Conservation (phyloP, 78 protist genomes). For the Dictyostelium firmibasis region DNA sequence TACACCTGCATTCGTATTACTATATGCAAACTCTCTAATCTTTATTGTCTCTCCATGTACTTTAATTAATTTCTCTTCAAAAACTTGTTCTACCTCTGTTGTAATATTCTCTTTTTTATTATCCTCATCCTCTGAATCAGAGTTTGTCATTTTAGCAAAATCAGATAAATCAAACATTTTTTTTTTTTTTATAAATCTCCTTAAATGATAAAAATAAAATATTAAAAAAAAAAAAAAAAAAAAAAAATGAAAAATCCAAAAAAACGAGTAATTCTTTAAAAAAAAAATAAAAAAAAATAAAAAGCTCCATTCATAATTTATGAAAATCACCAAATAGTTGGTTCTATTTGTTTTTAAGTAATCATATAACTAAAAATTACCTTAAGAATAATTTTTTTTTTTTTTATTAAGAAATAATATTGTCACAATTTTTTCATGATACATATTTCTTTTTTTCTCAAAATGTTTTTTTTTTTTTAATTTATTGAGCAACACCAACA, state of each 20-base stretch:
- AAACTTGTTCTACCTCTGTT: background rate
- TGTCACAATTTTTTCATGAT: too few species aligned
- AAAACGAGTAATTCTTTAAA: too few species aligned
- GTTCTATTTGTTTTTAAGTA: too few species aligned
- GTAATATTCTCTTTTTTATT: background rate
- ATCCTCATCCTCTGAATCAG: slow-evolving; percentile 59
- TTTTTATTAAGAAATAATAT: too few species aligned
- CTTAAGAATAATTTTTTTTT: too few species aligned
- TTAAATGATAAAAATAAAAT: background rate
- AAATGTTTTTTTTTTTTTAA: too few species aligned
- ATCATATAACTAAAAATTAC: too few species aligned
- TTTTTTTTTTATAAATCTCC: background rate
- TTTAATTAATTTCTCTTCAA: slow-evolving; percentile 25
- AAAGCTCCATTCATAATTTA: too few species aligned
- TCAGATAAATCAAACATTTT: slow-evolving; percentile 46
- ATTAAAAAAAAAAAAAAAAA: background rate
- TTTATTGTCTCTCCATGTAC: background rate
- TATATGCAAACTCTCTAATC: slow-evolving; percentile 52
- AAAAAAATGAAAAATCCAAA: too few species aligned
- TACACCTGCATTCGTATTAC: slow-evolving; percentile 51
- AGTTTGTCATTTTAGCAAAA: slow-evolving; percentile 66
- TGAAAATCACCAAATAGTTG: too few species aligned
- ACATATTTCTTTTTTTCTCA: too few species aligned
- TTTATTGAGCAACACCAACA: too few species aligned
- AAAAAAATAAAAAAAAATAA: background rate